These are phyloP conservation scores for Effrenium voratum DNA, from an alignment of 73 alveolate genomes.

Conservation along the genomic window DNA sequence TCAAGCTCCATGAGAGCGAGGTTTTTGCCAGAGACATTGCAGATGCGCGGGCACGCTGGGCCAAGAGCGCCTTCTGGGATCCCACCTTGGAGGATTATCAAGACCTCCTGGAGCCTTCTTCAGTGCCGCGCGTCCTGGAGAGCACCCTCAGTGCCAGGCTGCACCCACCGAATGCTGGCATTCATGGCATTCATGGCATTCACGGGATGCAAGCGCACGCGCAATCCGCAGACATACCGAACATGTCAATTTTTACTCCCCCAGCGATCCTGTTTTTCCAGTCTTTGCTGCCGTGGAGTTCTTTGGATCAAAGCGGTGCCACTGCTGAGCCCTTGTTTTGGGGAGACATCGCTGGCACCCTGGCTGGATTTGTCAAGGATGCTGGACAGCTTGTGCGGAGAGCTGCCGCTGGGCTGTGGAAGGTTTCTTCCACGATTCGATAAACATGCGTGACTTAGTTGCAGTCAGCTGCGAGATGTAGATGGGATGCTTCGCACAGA, in stretches of 20 bases:
- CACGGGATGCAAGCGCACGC: background rate
- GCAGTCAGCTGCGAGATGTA: no score
- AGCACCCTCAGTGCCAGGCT: slow-evolving; percentile 38
- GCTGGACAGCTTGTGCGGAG: background rate
- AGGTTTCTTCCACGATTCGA: no score
- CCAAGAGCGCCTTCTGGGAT: background rate
- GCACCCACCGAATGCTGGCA: slow-evolving; percentile 18
- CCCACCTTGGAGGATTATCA: slow-evolving; percentile 26
- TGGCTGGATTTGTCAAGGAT: background rate
- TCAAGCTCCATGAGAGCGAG: slow-evolving; percentile 9
- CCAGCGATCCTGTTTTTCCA: slow-evolving; percentile 35
- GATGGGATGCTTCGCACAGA: no score
- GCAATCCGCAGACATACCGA: background rate
- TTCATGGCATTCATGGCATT: background rate
- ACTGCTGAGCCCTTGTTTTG: slow-evolving; percentile 53
- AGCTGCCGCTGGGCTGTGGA: no score
- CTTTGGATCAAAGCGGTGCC: slow-evolving; percentile 48
- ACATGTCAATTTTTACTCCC: slow-evolving; percentile 57
- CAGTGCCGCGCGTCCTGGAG: slow-evolving; percentile 29
- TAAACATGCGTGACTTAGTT: no score
- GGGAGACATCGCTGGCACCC: slow-evolving; percentile 24
- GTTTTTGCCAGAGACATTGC: slow-evolving; percentile 58
- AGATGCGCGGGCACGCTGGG: slow-evolving; percentile 15
- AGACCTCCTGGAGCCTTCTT: slow-evolving; percentile 19
- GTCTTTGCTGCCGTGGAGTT: slow-evolving; percentile 72